Conservation (phyloP, 441 rosid genomes). For the Pelargonium myrrhifolium region DNA sequence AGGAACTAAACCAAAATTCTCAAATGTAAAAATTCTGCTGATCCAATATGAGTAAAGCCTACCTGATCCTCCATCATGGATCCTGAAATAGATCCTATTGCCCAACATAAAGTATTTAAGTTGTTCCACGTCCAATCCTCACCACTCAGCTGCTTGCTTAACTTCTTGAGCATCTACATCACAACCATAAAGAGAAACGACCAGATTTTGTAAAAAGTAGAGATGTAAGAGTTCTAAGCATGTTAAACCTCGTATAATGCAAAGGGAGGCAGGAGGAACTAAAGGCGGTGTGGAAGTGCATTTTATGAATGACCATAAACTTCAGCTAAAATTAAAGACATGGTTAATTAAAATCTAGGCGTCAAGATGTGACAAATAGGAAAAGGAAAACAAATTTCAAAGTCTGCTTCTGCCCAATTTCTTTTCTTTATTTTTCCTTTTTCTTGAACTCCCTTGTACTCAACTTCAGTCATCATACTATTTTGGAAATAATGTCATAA, state of each 20-base stretch:
- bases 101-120: constrained; percentile 96
- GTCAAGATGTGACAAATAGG: too few relatives aligned
- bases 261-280: background rate
- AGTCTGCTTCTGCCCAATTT: too few relatives aligned
- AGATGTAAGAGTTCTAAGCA: too few relatives aligned
- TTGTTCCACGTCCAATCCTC: constrained; percentile 99
- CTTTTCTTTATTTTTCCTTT: too few relatives aligned
- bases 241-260: too few relatives aligned
- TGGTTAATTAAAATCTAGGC: too few relatives aligned
- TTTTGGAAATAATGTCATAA: background rate
- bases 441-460: too few relatives aligned
- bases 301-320: too few relatives aligned
- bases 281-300: too few relatives aligned
- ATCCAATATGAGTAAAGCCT: constrained; percentile 10
- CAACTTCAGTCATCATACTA: too few relatives aligned
- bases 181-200: constrained; percentile 12
- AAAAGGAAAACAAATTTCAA: too few relatives aligned
- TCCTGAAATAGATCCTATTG: constrained; percentile 98
- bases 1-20: background rate
- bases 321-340: too few relatives aligned
- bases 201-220: background rate
- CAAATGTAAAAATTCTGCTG: background rate
- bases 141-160: constrained; percentile 89
- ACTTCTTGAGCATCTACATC: constrained; percentile 81
- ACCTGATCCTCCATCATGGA: constrained; percentile 99